Conservation (phyloP, 2,329 filamentous ascomycete species). For the Penicillium decumbens region DNA sequence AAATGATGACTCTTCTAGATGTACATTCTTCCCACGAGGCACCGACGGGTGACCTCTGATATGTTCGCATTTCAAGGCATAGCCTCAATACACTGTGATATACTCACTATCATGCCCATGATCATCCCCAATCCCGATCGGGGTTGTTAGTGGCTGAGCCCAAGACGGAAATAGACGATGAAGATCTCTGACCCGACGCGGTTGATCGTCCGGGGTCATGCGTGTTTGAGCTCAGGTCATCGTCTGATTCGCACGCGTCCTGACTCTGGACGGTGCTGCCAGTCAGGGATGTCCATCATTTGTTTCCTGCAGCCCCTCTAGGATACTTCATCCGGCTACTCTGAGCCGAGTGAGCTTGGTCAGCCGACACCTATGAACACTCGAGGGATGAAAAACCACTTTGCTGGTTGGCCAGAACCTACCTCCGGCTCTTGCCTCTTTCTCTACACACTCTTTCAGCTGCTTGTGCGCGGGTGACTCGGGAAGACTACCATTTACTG, state of each 20-base stretch:
- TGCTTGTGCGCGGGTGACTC: slow-evolving; percentile 12
- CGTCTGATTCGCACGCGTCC: slow-evolving; percentile 20
- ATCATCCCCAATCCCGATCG: slow-evolving; percentile 1
- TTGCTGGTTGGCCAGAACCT: slow-evolving; percentile 14
- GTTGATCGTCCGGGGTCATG: slow-evolving; percentile 21
- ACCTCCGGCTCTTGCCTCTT: neutral
- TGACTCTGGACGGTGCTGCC: slow-evolving; percentile 6
- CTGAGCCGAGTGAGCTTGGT: slow-evolving; percentile 6
- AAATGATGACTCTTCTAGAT: slow-evolving; percentile 10
- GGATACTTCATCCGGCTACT: slow-evolving; percentile 5
- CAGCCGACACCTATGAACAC: slow-evolving; percentile 25
- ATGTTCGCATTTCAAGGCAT: slow-evolving; percentile 19
- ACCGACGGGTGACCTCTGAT: slow-evolving; percentile 17
- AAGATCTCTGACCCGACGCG: slow-evolving; percentile 14
- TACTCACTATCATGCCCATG: neutral
- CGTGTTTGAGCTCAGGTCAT: slow-evolving; percentile 12
- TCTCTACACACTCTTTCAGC: neutral
- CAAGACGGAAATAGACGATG: slow-evolving; percentile 5
- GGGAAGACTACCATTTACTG: slow-evolving; percentile 5
- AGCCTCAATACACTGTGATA: neutral
- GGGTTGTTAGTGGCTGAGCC: slow-evolving; percentile 9
- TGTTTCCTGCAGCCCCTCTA: slow-evolving; percentile 1
- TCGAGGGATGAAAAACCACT: slow-evolving; percentile 4
- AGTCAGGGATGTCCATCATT: neutral
- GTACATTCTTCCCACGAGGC: slow-evolving; percentile 18